Evolutionary conservation across 1,284 basidiomycete genomes (phyloP).

Genomic region (Irpex lacteus): DNA sequence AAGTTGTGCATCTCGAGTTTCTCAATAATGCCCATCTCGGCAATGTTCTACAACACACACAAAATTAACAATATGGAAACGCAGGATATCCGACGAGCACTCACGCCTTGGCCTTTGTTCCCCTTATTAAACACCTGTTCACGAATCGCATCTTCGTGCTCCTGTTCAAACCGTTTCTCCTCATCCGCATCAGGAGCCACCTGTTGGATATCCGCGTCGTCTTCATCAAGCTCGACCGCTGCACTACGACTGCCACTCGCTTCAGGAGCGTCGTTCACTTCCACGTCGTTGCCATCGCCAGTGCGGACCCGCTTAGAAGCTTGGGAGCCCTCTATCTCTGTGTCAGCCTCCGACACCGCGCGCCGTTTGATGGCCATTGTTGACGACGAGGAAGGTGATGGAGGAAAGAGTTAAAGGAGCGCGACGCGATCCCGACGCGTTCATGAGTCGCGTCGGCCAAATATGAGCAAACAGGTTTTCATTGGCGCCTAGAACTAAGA

Average conservation of each 20-base stretch:
- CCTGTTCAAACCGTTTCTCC: conserved; percentile 58
- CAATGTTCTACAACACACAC: conserved; percentile 52
- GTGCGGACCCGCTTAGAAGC: conserved; percentile 15
- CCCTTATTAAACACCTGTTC: conserved; percentile 50
- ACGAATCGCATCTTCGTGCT: conserved; percentile 54
- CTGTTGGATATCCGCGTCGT: conserved; percentile 30
- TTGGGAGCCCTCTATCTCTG: conserved; percentile 12
- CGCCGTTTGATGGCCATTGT: conserved; percentile 13
- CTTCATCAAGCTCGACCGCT: conserved; percentile 20
- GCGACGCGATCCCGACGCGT: conserved; percentile 7
- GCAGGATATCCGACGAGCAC: conserved; percentile 20
- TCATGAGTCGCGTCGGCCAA: not conserved
- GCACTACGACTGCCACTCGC: not conserved
- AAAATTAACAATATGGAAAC: no score
- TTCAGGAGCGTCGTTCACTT: conserved; percentile 1
- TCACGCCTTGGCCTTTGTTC: conserved; percentile 55
- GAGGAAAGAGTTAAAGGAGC: conserved; percentile 3
- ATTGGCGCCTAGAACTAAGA: no score
- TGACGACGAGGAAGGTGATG: not conserved
- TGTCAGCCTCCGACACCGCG: conserved; percentile 9
- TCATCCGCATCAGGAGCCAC: conserved; percentile 43
- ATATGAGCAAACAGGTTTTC: not conserved
- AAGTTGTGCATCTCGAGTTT: conserved; percentile 88
- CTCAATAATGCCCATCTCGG: conserved; percentile 87
- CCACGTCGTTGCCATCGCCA: not conserved